Evolutionary conservation across 2,329 filamentous ascomycete genomes (phyloP).

Genomic region (Nigrograna mackinnonii): DNA sequence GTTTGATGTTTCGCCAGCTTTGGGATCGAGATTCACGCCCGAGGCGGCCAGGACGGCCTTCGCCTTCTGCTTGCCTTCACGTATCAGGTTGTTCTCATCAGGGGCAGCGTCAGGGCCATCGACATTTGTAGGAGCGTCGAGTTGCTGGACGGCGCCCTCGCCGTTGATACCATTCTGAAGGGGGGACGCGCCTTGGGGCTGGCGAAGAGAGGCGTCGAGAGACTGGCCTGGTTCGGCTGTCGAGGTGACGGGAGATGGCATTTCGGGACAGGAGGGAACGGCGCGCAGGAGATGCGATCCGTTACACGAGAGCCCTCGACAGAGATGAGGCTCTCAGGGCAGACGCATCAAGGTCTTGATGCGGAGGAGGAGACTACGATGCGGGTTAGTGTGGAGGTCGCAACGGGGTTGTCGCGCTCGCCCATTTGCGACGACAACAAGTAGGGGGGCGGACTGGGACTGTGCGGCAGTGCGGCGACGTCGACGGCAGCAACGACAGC

Average conservation of each 20-base stretch:
- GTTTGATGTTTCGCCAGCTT: slow-evolving; percentile 29
- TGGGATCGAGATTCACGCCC: slow-evolving; percentile 41
- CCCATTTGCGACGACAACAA: no score
- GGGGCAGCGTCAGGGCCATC: slow-evolving; percentile 29
- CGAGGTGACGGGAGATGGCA: slow-evolving; percentile 39
- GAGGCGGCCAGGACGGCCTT: slow-evolving; percentile 62
- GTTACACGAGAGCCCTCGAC: slow-evolving; percentile 31
- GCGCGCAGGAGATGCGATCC: slow-evolving; percentile 31
- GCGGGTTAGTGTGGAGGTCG: slow-evolving; percentile 25
- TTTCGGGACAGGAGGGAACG: slow-evolving; percentile 23
- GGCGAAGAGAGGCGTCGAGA: slow-evolving; percentile 25
- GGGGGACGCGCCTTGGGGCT: slow-evolving; percentile 29
- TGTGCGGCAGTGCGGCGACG: slow-evolving; percentile 20
- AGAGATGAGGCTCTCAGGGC: slow-evolving; percentile 18
- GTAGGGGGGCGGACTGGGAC: no score
- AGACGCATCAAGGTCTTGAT: slow-evolving; percentile 28
- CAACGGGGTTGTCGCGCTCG: slow-evolving; percentile 17
- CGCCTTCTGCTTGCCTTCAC: slow-evolving; percentile 63
- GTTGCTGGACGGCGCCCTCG: slow-evolving; percentile 37
- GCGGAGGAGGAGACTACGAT: slow-evolving; percentile 9
- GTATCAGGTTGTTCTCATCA: slow-evolving; percentile 50
- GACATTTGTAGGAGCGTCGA: slow-evolving; percentile 25
- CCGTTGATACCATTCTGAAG: slow-evolving; percentile 31
- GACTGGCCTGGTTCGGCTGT: slow-evolving; percentile 18
- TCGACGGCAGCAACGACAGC: slow-evolving; percentile 15